Evolutionary conservation across 164 flowering plant species (phyloP).

Genomic region (Magnolia officinalis): DNA sequence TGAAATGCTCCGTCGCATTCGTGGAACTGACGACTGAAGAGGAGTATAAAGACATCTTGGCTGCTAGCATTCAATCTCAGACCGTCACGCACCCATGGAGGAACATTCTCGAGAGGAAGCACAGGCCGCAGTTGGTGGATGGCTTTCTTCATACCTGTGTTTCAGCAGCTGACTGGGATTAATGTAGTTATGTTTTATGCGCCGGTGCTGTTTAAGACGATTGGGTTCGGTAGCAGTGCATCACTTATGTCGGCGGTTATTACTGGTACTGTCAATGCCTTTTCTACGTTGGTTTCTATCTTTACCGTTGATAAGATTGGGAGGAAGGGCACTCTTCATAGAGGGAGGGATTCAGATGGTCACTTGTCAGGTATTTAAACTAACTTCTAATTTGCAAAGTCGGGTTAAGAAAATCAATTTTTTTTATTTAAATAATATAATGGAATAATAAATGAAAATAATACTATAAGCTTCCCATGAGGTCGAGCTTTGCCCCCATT

Average conservation of each 20-base stretch:
- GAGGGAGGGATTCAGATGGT: constrained; percentile 78
- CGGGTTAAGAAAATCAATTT: too few species aligned
- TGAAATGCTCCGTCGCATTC: constrained; percentile 35
- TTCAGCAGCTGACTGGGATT: constrained; percentile 80
- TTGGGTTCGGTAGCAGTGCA: constrained; percentile 57
- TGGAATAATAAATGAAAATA: too few species aligned
- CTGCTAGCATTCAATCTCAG: constrained; percentile 61
- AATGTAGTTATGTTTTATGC: constrained; percentile 87
- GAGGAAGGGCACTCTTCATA: constrained; percentile 57
- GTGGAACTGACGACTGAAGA: constrained; percentile 54
- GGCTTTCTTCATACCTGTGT: constrained; percentile 65
- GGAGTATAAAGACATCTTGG: constrained; percentile 61
- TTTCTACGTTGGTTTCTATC: constrained; percentile 63
- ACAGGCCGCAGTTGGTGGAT: constrained; percentile 68
- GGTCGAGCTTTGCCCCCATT: too few species aligned
- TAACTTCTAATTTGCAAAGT: not conserved
- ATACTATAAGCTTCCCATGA: too few species aligned
- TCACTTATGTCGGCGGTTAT: constrained; percentile 77
- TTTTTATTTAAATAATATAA: too few species aligned
- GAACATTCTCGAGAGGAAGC: constrained; percentile 47
- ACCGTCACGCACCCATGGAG: constrained; percentile 65
- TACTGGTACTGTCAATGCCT: constrained; percentile 57
- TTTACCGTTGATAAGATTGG: constrained; percentile 66
- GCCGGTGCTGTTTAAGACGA: constrained; percentile 67
- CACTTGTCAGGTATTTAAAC: constrained; percentile 52